phyloP scores from a whole-genome alignment of 2,329 filamentous ascomycete species.

The Diaporthe amygdali region DNA sequence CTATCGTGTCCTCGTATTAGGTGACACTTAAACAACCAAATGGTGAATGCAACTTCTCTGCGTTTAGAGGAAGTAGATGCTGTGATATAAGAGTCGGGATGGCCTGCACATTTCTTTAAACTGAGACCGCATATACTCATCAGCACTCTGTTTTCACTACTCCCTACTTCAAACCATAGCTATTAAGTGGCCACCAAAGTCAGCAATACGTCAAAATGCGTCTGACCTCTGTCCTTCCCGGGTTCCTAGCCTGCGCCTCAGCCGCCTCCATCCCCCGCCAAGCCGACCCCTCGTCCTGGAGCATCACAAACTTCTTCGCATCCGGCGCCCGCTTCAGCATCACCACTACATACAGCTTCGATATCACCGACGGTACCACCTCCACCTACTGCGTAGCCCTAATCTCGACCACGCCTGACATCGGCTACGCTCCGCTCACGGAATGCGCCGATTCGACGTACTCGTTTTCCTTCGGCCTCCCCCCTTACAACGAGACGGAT shows the following conservation, averaged over 20 bases:
- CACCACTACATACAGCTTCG: not conserved
- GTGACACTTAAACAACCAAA: not conserved
- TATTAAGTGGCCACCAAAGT: not conserved
- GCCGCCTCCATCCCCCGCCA: not conserved
- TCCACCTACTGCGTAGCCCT: not conserved
- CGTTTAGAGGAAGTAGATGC: not conserved
- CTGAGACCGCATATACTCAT: not conserved
- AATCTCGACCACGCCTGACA: not conserved
- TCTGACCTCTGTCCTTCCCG: not conserved
- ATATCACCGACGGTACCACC: not conserved
- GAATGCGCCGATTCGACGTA: not conserved
- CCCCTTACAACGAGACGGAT: not conserved
- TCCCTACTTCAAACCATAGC: not conserved
- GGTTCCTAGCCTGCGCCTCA: not conserved
- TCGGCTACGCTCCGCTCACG: not conserved
- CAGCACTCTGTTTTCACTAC: not conserved
- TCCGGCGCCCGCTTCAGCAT: not conserved
- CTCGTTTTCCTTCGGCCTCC: not conserved
- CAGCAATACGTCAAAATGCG: not conserved
- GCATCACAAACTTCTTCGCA: constrained; percentile 2
- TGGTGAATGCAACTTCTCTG: too few relatives aligned
- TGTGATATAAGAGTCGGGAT: not conserved
- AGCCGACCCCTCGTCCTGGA: not conserved
- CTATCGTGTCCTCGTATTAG: not conserved
- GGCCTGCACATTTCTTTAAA: not conserved